A percentile compares a stretch with the other conserved stretches of the same genome.
Evolutionary conservation across 1,284 basidiomycete species (phyloP).

Genomic region (Trametes pubescens): DNA sequence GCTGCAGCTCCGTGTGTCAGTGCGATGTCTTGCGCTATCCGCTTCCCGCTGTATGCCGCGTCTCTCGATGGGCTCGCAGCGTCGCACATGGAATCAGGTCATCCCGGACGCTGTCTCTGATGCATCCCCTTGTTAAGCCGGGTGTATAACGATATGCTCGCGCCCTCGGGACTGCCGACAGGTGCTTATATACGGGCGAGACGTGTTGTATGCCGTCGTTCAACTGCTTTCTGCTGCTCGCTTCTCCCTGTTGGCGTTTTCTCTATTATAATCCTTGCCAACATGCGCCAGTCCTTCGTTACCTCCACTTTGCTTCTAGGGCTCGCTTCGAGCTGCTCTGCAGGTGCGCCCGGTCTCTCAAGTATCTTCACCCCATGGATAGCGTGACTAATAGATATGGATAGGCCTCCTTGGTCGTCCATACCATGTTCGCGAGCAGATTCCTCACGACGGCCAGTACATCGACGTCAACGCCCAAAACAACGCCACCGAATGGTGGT

Average conservation of each 20-base stretch:
- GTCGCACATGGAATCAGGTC: background rate
- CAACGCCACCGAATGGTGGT: slow-evolving; percentile 38
- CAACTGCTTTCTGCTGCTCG: background rate
- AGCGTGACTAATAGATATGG: background rate
- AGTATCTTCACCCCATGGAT: no score
- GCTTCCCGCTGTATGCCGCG: background rate
- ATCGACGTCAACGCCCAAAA: slow-evolving; percentile 32
- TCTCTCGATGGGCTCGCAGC: background rate
- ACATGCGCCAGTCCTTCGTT: background rate
- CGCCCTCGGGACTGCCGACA: background rate
- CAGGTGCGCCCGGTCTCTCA: background rate
- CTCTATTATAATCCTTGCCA: background rate
- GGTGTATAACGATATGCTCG: no score
- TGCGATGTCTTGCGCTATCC: no score
- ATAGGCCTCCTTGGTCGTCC: slow-evolving; percentile 1
- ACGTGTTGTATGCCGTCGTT: background rate
- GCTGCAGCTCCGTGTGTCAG: no score
- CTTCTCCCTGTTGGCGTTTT: background rate
- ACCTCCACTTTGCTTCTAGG: background rate
- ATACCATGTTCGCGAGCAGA: background rate
- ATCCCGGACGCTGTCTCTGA: background rate
- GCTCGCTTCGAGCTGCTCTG: slow-evolving; percentile 9
- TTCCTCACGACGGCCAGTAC: slow-evolving; percentile 38
- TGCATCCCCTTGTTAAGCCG: no score
- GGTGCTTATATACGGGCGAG: background rate